Conservation (phyloP, 73 alveolate species). For the Paramecium bursaria region DNA sequence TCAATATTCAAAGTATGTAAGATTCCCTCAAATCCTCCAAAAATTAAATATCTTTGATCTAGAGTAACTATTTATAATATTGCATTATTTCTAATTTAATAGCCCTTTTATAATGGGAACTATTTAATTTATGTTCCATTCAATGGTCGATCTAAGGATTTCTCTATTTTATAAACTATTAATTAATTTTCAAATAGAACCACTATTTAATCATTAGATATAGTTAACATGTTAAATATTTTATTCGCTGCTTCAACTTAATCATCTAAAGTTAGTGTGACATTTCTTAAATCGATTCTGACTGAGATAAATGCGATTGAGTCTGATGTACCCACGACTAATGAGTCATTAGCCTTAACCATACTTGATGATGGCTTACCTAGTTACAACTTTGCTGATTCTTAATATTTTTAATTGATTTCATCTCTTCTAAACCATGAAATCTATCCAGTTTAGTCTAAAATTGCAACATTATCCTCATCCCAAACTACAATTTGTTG, state of each 20-base stretch:
- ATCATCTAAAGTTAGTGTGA: neutral
- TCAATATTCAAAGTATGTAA: constrained; percentile 29
- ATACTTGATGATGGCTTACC: neutral
- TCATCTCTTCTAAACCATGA: constrained; percentile 48
- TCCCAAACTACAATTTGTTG: constrained; percentile 23
- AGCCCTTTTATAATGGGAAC: neutral
- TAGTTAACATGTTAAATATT: constrained; percentile 1
- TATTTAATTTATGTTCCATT: constrained; percentile 34
- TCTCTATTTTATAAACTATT: constrained; percentile 17
- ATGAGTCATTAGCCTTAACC: constrained; percentile 35
- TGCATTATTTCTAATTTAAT: no score
- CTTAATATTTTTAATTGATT: neutral
- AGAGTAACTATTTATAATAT: neutral
- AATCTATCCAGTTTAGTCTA: neutral
- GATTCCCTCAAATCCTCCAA: constrained; percentile 49
- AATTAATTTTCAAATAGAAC: neutral
- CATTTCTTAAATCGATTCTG: constrained; percentile 13
- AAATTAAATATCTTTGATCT: constrained; percentile 39
- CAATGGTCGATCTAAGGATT: constrained; percentile 36
- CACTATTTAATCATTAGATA: constrained; percentile 29
- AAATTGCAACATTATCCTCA: constrained; percentile 1
- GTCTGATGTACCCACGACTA: neutral
- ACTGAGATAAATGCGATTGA: neutral
- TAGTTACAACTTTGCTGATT: neutral
- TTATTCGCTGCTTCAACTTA: neutral